Evolutionary conservation across 129 eudicot genomes (phyloP), one percentile per base, ranked within the genome.

Genomic region (Tagetes erecta): DNA sequence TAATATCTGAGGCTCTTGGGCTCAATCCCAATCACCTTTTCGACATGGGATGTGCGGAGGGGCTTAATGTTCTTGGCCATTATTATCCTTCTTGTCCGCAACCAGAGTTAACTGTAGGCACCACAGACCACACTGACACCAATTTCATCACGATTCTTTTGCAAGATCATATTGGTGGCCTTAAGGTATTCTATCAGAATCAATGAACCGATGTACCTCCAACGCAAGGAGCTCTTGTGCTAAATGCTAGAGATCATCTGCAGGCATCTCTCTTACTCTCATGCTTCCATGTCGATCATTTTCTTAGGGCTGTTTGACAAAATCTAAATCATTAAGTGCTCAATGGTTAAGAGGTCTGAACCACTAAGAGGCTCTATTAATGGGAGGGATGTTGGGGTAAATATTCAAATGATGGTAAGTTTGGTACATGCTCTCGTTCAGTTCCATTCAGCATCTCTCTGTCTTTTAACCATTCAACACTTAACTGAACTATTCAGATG

Each of bases 31-130:
- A 67, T 60, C 74, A 86, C 40, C 63, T 91, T 0, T 34, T 3
- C 0, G 80, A 78, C 38, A 1, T 80, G 76, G 85, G 50, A 35
- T 80, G 83, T 60, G 81, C 56, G 30, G 50, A 83, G 39, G 87
- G 85, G 45, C 70, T 64, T 2, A 0, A 12, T 1, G 33, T 80
- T 12, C 1, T 50, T 0, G 72, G 79, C 9, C 81, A 86, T 51
- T 86, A 10, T 57, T 86, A 86, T 14, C 91, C 85, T 11, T 68
- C 91, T 55, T 86, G 91, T 67, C 91, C 84, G 8, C 80, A 86
- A 40, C 91, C 90, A 34, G 80, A 83, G 0, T 55, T 77, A 75
- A 71, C 91, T 4, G 46, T 86, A 36, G 91, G 91, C 37, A 12
- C 42, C 11, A 39, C 70, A 41, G 70, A 74, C 31, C 90, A 86